A percentile compares a stretch with the other conserved stretches of the same genome.
Evolutionary conservation across 345 rosid species (phyloP).

Genomic region (Boechera stricta): DNA sequence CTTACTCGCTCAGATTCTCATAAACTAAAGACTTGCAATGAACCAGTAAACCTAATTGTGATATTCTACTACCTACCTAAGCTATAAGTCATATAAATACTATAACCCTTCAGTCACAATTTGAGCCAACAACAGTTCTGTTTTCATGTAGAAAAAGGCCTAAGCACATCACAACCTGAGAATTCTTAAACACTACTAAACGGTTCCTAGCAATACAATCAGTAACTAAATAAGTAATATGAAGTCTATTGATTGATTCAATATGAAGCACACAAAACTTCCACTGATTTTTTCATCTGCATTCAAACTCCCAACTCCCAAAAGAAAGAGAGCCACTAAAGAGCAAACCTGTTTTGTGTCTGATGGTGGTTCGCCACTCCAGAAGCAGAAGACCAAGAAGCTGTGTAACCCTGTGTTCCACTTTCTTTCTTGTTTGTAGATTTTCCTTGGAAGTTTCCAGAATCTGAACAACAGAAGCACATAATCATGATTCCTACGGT

Average conservation of each 20-base stretch:
- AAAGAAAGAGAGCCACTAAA: slow-evolving; percentile 19
- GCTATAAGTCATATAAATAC: neutral
- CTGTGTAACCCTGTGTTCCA: slow-evolving; percentile 62
- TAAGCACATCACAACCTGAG: neutral
- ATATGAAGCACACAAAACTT: neutral
- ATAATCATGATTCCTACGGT: slow-evolving; percentile 40
- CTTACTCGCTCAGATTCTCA: neutral
- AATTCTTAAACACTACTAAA: slow-evolving; percentile 13
- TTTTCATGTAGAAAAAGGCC: too few relatives aligned
- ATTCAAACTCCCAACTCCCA: neutral
- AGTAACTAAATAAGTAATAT: neutral
- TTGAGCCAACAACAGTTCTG: neutral
- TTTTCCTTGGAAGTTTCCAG: slow-evolving; percentile 63
- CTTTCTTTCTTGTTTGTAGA: slow-evolving; percentile 76
- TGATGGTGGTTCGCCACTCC: slow-evolving; percentile 48
- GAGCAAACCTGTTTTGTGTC: slow-evolving; percentile 59
- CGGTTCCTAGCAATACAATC: slow-evolving; percentile 4
- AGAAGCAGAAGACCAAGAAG: slow-evolving; percentile 61
- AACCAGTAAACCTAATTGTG: neutral
- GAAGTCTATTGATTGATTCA: neutral
- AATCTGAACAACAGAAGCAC: slow-evolving; percentile 55
- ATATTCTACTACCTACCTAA: slow-evolving; percentile 2
- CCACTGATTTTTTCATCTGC: neutral
- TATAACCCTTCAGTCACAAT: neutral
- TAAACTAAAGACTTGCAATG: neutral